phyloP scores from a whole-genome alignment of 352 stramenopile species.

The Pythium sukuiense region DNA sequence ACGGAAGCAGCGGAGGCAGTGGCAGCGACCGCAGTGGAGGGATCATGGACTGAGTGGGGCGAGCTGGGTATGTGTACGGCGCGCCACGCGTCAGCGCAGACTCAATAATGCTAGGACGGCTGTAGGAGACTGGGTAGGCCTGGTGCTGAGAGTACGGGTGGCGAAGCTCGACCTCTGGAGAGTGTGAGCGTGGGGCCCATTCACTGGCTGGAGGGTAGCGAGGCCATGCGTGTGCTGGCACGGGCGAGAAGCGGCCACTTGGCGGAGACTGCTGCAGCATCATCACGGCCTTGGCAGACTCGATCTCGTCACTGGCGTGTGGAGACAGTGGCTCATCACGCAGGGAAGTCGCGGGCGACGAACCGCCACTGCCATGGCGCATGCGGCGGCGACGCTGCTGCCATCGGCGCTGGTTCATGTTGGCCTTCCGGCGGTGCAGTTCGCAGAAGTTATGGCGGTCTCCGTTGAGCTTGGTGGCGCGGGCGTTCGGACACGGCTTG shows the following conservation, averaged over 20 bases:
- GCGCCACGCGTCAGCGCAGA: slow-evolving; percentile 5
- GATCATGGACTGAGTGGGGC: slow-evolving; percentile 2
- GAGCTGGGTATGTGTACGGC: background rate
- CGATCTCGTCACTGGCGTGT: slow-evolving; percentile 13
- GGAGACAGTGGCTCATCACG: background rate
- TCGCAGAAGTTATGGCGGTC: slow-evolving; percentile 40
- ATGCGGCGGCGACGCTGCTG: slow-evolving; percentile 29
- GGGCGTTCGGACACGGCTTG: slow-evolving; percentile 35
- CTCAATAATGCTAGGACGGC: slow-evolving; percentile 4
- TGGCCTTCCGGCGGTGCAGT: slow-evolving; percentile 38
- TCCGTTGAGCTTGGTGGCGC: slow-evolving; percentile 42
- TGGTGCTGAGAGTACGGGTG: background rate
- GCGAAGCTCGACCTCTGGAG: background rate
- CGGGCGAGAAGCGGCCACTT: slow-evolving; percentile 8
- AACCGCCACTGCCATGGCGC: slow-evolving; percentile 7
- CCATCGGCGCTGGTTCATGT: slow-evolving; percentile 42
- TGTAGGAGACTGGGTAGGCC: background rate
- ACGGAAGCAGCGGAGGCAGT: slow-evolving; percentile 19
- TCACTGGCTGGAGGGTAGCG: slow-evolving; percentile 13
- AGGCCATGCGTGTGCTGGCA: slow-evolving; percentile 14
- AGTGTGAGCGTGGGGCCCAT: slow-evolving; percentile 8
- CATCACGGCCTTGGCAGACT: slow-evolving; percentile 21
- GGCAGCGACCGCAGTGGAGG: slow-evolving; percentile 23
- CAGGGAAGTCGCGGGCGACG: background rate
- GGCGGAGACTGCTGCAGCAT: slow-evolving; percentile 20